These are phyloP conservation scores for Aureobasidium sp. DNA, from an alignment of 2,329 filamentous ascomycete genomes.

Conservation along the genomic window DNA sequence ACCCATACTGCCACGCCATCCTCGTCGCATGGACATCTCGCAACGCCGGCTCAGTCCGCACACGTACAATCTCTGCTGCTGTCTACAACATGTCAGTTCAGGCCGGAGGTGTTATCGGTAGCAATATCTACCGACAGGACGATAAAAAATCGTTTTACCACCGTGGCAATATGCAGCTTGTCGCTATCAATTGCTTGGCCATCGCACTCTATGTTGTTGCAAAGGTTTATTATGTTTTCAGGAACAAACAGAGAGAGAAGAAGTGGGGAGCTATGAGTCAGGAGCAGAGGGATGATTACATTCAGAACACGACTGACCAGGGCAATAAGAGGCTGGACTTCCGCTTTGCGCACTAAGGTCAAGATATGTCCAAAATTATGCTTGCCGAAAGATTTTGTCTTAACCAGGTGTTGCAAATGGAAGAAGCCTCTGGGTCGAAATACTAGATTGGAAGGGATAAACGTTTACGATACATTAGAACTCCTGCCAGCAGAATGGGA, in stretches of 20 bases:
- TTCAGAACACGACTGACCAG: conserved; percentile 27
- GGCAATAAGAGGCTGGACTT: conserved; percentile 19
- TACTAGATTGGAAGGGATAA: neutral
- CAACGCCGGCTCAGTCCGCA: conserved; percentile 32
- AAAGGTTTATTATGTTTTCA: conserved; percentile 26
- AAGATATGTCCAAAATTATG: neutral
- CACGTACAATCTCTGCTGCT: conserved; percentile 32
- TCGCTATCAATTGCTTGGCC: conserved; percentile 21
- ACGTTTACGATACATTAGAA: neutral
- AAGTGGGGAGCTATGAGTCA: conserved; percentile 31
- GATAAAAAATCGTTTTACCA: conserved; percentile 38
- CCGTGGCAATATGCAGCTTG: conserved; percentile 30
- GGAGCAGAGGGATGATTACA: conserved; percentile 27
- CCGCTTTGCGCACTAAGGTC: conserved; percentile 8
- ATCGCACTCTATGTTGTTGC: conserved; percentile 23
- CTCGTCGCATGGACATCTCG: conserved; percentile 31
- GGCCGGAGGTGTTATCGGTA: conserved; percentile 36
- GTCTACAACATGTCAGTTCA: conserved; percentile 39
- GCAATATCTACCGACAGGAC: conserved; percentile 41
- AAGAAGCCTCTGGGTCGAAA: too few relatives aligned
- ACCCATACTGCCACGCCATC: conserved; percentile 35
- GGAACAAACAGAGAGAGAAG: conserved; percentile 24
- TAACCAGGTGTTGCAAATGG: too few relatives aligned
- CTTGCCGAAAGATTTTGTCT: too few relatives aligned
- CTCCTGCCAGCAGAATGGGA: neutral